Evolutionary conservation across 2,329 filamentous ascomycete genomes (phyloP).

Genomic region (Epicoccum sorghinum): DNA sequence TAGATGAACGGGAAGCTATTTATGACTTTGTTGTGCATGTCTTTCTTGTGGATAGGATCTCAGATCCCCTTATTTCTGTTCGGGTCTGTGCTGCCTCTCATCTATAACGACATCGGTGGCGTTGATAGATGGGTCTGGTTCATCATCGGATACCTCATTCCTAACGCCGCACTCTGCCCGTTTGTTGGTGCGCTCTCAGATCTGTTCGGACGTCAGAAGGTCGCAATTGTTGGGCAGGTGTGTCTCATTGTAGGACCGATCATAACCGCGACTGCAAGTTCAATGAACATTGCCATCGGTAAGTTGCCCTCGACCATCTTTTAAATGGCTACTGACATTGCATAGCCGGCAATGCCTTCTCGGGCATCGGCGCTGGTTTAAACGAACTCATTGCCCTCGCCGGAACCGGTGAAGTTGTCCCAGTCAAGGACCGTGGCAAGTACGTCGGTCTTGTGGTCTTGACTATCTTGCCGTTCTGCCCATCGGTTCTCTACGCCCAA

Average conservation of each 20-base stretch:
- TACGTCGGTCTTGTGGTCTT: constrained; percentile 67
- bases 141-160: constrained; percentile 58
- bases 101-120: constrained; percentile 67
- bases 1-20: constrained; percentile 51
- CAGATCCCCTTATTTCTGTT: constrained; percentile 63
- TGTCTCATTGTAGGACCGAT: constrained; percentile 48
- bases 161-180: constrained; percentile 62
- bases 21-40: constrained; percentile 64
- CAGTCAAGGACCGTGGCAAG: constrained; percentile 66
- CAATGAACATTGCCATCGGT: constrained; percentile 42
- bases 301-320: neutral
- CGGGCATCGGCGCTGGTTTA: constrained; percentile 69
- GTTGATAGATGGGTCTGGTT: constrained; percentile 66
- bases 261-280: constrained; percentile 35
- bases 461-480: constrained; percentile 67
- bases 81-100: constrained; percentile 52
- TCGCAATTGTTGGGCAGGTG: constrained; percentile 38
- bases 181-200: constrained; percentile 63
- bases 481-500: constrained; percentile 67
- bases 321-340: neutral
- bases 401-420: constrained; percentile 71
- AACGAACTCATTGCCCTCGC: constrained; percentile 72
- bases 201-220: constrained; percentile 41
- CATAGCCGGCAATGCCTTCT: constrained; percentile 53
- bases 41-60: constrained; percentile 65